Conservation (phyloP, 768 basidiomycete genomes). For the Boletus sensibilis region DNA sequence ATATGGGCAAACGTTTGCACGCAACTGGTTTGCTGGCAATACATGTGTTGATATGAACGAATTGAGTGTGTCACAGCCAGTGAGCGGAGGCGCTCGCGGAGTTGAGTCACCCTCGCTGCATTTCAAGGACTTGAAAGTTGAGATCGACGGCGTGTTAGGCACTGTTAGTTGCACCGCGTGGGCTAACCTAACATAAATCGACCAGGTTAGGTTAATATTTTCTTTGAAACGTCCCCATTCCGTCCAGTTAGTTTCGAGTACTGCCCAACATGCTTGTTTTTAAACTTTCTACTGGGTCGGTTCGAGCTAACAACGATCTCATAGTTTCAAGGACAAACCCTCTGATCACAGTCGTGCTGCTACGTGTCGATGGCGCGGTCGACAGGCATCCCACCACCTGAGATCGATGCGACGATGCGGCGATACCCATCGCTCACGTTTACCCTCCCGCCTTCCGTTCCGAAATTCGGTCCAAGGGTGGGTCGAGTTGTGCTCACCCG, state of each 20-base stretch:
- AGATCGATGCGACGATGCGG: not conserved
- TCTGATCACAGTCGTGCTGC: not conserved
- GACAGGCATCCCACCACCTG: not conserved
- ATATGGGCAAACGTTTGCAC: not conserved
- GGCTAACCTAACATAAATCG: not conserved
- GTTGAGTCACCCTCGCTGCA: slow-evolving; percentile 5
- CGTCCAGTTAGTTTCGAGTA: not conserved
- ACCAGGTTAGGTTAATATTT: not conserved
- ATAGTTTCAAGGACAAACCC: not conserved
- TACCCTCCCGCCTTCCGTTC: not conserved
- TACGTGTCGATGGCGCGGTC: slow-evolving; percentile 9
- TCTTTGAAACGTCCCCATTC: not conserved
- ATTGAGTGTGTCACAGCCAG: not conserved
- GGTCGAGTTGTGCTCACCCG: slow-evolving; percentile 23
- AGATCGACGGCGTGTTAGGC: slow-evolving; percentile 12
- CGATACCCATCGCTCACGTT: slow-evolving; percentile 21
- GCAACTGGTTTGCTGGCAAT: slow-evolving; percentile 2
- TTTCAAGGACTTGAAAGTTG: too few species aligned
- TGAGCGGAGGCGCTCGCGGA: slow-evolving; percentile 13
- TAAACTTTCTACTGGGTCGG: not conserved
- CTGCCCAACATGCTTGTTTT: not conserved
- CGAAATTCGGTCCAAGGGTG: slow-evolving; percentile 28
- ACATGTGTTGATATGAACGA: not conserved
- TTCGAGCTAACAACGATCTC: not conserved
- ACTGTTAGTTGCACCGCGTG: not conserved